Percentiles rank a stretch among this genome's conserved stretches.
Conservation (phyloP, 441 rosid genomes). For the Pelargonium fulgidum region DNA sequence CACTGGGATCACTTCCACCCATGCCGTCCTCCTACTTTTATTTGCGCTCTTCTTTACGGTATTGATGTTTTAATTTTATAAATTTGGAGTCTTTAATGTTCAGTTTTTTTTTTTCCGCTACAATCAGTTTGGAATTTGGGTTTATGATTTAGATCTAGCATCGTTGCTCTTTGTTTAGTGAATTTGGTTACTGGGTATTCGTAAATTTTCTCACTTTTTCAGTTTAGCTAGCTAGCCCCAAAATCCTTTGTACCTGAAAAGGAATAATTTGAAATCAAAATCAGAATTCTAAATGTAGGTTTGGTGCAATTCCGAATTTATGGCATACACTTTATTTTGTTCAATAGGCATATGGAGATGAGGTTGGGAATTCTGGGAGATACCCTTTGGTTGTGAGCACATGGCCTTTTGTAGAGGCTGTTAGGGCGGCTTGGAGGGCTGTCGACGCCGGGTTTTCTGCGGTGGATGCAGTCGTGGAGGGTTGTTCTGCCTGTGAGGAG, state of each 20-base stretch:
- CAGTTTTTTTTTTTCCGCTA: not conserved
- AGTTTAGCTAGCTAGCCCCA: not conserved
- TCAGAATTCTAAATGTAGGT: not conserved
- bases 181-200: not conserved
- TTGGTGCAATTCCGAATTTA: slow-evolving; percentile 1
- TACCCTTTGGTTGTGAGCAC: slow-evolving; percentile 80
- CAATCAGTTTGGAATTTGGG: not conserved
- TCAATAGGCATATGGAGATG: slow-evolving; percentile 30
- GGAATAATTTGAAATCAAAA: too few species aligned
- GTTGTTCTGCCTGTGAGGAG: slow-evolving; percentile 85
- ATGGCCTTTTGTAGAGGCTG: slow-evolving; percentile 84
- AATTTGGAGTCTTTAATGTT: not conserved
- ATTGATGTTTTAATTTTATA: too few species aligned
- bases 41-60: too few species aligned
- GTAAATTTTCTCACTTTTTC: not conserved
- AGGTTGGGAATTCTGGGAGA: slow-evolving; percentile 28
- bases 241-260: not conserved
- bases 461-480: slow-evolving; percentile 77
- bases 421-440: slow-evolving; percentile 73
- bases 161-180: not conserved
- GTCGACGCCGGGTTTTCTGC: slow-evolving; percentile 57
- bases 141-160: not conserved
- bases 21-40: too few species aligned
- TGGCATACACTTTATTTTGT: not conserved
- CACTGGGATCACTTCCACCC: too few species aligned